Percentiles rank a stretch among this genome's conserved stretches.
phyloP scores from a whole-genome alignment of 306 rosid genomes.

The Oxytropis ochrocephala region DNA sequence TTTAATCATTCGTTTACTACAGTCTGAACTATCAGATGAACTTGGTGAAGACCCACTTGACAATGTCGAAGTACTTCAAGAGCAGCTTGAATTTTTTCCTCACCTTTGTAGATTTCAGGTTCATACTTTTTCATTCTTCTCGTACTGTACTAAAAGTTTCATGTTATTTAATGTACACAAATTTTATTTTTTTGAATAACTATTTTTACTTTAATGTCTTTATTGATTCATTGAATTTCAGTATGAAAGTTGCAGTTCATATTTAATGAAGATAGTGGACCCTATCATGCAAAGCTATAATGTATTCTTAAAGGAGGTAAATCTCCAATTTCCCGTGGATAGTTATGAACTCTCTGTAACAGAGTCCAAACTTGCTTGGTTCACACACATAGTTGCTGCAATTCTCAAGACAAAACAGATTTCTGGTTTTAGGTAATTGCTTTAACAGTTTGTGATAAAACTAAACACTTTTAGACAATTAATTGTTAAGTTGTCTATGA shows the following conservation, averaged over 20 bases:
- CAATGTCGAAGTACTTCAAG: constrained; percentile 42
- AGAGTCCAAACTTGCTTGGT: constrained; percentile 45
- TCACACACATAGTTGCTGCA: constrained; percentile 41
- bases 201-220: not conserved
- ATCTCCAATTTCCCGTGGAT: constrained; percentile 14
- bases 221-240: constrained; percentile 20
- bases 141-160: not conserved
- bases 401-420: constrained; percentile 35
- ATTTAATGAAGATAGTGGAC: constrained; percentile 36
- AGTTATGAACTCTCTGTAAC: constrained; percentile 26
- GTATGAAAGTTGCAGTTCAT: constrained; percentile 47
- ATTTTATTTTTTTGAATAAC: not conserved
- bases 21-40: constrained; percentile 39
- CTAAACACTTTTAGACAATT: not conserved
- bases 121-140: constrained; percentile 4
- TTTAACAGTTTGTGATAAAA: not conserved
- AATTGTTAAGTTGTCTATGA: constrained; percentile 1
- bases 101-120: constrained; percentile 46
- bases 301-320: constrained; percentile 33
- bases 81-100: constrained; percentile 43
- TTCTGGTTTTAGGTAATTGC: constrained; percentile 36
- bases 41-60: constrained; percentile 42
- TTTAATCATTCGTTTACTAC: not conserved
- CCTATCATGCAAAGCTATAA: constrained; percentile 32
- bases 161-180: not conserved